A percentile compares a stretch with the other conserved stretches of the same genome.
These are phyloP conservation scores for Phytopythium oedochilum DNA, from an alignment of 352 stramenopile genomes.

Conservation along the genomic window DNA sequence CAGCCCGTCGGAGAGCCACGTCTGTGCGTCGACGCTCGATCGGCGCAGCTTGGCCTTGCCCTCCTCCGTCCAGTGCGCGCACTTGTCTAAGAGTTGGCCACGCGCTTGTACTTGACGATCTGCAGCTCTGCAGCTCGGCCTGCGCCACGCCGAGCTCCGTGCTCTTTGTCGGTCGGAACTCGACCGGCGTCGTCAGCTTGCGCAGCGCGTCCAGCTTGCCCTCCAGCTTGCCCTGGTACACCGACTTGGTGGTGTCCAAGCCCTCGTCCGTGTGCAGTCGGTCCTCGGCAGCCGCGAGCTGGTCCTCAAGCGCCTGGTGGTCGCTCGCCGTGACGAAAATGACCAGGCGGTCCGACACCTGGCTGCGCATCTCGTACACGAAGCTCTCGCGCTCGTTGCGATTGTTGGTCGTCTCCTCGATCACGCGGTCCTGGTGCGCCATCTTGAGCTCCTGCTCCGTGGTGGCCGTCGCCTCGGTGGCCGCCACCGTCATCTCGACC, in stretches of 20 bases:
- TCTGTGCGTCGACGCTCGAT: constrained; percentile 82
- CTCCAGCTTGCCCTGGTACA: constrained; percentile 96
- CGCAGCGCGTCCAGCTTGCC: constrained; percentile 94
- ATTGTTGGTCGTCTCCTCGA: constrained; percentile 97
- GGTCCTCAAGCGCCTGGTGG: constrained; percentile 79
- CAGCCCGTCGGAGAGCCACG: constrained; percentile 96
- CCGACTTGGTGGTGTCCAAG: constrained; percentile 97
- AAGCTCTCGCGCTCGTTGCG: constrained; percentile 99
- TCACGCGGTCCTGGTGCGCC: constrained; percentile 94
- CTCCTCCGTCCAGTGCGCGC: constrained; percentile 95
- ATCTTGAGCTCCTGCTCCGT: constrained; percentile 94
- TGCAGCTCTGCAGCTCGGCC: constrained; percentile 88
- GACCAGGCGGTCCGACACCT: constrained; percentile 81
- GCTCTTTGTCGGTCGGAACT: constrained; percentile 90
- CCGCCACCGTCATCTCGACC: constrained; percentile 73
- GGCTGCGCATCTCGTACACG: constrained; percentile 99
- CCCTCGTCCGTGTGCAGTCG: constrained; percentile 99
- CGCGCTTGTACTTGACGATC: constrained; percentile 94
- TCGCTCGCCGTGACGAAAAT: constrained; percentile 90
- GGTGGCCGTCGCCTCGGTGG: constrained; percentile 52
- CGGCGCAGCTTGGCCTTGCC: constrained; percentile 93
- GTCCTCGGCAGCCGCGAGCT: constrained; percentile 92
- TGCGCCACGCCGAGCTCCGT: constrained; percentile 86
- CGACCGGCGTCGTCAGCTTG: constrained; percentile 90
- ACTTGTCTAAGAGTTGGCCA: constrained; percentile 93